These are phyloP conservation scores for Aspergillus glaucus DNA, from an alignment of 2,329 filamentous ascomycete genomes.

Conservation along the genomic window DNA sequence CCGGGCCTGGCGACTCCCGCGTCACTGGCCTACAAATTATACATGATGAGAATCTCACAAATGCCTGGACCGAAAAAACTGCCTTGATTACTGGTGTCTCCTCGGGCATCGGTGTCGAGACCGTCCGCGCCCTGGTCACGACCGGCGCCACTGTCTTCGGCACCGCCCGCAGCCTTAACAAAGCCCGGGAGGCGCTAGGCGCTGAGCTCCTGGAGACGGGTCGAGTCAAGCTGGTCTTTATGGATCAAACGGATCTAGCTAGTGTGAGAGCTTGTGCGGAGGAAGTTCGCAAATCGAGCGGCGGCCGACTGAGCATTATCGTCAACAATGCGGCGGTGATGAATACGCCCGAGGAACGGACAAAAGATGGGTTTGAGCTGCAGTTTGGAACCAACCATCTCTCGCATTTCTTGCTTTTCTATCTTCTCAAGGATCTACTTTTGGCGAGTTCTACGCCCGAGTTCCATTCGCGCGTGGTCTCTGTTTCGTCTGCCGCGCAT, in stretches of 20 bases:
- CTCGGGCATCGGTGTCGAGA: conserved; percentile 41
- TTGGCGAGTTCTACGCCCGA: conserved; percentile 20
- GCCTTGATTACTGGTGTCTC: conserved; percentile 12
- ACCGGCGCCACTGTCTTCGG: conserved; percentile 29
- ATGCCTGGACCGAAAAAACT: conserved; percentile 9
- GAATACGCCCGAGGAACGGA: conserved; percentile 26
- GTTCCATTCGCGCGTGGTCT: conserved; percentile 45
- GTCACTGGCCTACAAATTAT: conserved; percentile 32
- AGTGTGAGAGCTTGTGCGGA: conserved; percentile 10
- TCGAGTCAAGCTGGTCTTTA: background rate
- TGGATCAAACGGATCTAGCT: conserved; percentile 7
- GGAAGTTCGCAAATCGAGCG: conserved; percentile 5
- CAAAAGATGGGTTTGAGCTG: conserved; percentile 37
- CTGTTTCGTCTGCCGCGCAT: conserved; percentile 42
- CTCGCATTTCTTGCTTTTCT: conserved; percentile 48
- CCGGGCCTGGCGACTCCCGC: conserved; percentile 19
- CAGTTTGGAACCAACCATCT: conserved; percentile 52
- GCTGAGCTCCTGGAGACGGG: conserved; percentile 13
- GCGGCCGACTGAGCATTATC: conserved; percentile 19
- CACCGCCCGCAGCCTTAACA: conserved; percentile 29
- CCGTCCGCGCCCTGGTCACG: conserved; percentile 37
- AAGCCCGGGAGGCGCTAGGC: conserved; percentile 23
- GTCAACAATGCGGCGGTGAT: conserved; percentile 45
- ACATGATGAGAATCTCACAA: conserved; percentile 16
- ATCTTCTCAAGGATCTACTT: conserved; percentile 37